Evolutionary conservation across 2,329 filamentous ascomycete species (phyloP).

Genomic region (Aspergillus brunneoviolaceus): DNA sequence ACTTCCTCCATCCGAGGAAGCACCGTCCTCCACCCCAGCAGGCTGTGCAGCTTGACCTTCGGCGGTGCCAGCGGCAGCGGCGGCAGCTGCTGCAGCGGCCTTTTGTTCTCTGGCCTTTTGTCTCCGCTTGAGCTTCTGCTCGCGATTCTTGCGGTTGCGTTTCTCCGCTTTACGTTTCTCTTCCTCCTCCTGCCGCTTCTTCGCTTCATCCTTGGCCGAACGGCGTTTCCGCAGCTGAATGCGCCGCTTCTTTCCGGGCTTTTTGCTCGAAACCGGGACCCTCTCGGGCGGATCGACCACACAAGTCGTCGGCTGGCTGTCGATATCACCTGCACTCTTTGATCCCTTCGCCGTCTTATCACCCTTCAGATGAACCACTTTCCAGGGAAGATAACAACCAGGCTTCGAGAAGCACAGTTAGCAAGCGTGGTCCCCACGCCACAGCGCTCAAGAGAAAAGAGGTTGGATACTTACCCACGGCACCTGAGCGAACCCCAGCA

Average conservation of each 20-base stretch:
- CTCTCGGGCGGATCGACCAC: constrained; percentile 22
- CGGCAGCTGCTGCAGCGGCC: constrained; percentile 29
- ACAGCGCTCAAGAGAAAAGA: not conserved
- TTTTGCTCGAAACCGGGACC: constrained; percentile 36
- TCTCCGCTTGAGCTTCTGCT: constrained; percentile 39
- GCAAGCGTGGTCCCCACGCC: not conserved
- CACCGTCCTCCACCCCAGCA: constrained; percentile 19
- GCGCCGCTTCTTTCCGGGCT: constrained; percentile 46
- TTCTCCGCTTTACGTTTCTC: constrained; percentile 40
- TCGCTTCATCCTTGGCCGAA: constrained; percentile 30
- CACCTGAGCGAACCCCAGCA: constrained; percentile 31
- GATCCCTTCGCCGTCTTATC: constrained; percentile 33
- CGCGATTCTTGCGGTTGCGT: constrained; percentile 40
- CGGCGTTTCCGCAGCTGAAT: constrained; percentile 40
- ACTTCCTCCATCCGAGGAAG: constrained; percentile 16
- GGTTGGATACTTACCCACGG: constrained; percentile 35
- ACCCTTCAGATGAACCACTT: constrained; percentile 37
- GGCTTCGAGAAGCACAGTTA: constrained; percentile 26
- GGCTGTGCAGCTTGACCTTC: constrained; percentile 18
- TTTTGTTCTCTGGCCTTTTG: constrained; percentile 40
- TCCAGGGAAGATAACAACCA: constrained; percentile 44
- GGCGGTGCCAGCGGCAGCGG: constrained; percentile 16
- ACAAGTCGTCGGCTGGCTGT: constrained; percentile 19
- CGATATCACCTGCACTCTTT: constrained; percentile 18
- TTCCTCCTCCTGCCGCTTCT: constrained; percentile 30